Percentiles rank a stretch among this genome's conserved stretches.
These are phyloP conservation scores for Beauveria brongniartii DNA, from an alignment of 2,329 filamentous ascomycete genomes.

Conservation along the genomic window DNA sequence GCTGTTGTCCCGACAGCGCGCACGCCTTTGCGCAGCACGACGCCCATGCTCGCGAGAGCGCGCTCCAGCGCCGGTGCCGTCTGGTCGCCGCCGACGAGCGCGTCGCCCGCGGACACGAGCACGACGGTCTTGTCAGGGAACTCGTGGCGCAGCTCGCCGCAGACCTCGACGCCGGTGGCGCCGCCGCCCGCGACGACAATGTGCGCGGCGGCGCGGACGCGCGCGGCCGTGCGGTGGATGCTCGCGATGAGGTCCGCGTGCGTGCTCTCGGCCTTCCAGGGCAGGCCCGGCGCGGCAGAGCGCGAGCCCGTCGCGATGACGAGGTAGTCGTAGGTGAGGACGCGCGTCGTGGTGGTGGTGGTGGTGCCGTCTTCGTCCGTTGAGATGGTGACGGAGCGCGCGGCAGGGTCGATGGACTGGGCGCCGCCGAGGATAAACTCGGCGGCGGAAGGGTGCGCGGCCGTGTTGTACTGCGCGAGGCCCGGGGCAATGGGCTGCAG, in stretches of 20 bases:
- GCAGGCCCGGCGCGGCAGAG: conserved; percentile 29
- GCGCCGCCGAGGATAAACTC: conserved; percentile 46
- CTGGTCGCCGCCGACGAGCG: conserved; percentile 37
- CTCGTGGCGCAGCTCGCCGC: conserved; percentile 45
- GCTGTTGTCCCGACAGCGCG: conserved; percentile 29
- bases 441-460: conserved; percentile 26
- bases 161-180: conserved; percentile 46
- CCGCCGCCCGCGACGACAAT: conserved; percentile 51
- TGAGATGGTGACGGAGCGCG: conserved; percentile 29
- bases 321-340: conserved; percentile 43
- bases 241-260: conserved; percentile 35
- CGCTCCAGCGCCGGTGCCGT: conserved; percentile 32
- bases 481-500: conserved; percentile 41
- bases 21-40: conserved; percentile 36
- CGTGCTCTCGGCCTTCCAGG: conserved; percentile 44
- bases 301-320: conserved; percentile 49
- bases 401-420: conserved; percentile 29
- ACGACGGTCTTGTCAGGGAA: conserved; percentile 42
- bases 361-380: conserved; percentile 11
- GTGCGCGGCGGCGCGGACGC: conserved; percentile 37
- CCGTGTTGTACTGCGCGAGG: conserved; percentile 39
- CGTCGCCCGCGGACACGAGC: conserved; percentile 34
- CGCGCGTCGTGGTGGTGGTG: conserved; percentile 17
- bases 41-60: conserved; percentile 46
- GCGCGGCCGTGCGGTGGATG: conserved; percentile 33